Conservation (phyloP, 1,284 basidiomycete species). For the Malassezia globosa region DNA sequence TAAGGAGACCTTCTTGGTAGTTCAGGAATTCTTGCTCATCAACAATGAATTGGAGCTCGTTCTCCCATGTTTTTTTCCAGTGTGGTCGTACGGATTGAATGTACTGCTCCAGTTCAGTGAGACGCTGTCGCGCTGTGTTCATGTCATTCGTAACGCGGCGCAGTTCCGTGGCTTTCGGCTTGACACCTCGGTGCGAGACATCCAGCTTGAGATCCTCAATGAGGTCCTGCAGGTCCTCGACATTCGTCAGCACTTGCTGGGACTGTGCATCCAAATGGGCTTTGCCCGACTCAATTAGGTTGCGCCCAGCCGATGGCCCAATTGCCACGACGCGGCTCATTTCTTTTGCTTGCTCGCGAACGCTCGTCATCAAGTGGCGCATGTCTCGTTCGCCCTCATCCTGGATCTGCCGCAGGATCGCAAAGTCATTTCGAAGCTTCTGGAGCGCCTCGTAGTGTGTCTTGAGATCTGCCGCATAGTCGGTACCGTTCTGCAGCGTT, state of each 20-base stretch:
- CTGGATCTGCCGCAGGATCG: conserved; percentile 84
- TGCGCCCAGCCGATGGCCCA: conserved; percentile 72
- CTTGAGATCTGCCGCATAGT: conserved; percentile 56
- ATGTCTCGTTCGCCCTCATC: conserved; percentile 82
- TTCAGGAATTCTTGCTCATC: conserved; percentile 89
- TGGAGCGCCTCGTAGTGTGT: conserved; percentile 89
- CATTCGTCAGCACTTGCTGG: conserved; percentile 77
- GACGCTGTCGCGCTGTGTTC: conserved; percentile 58
- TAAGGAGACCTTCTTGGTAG: conserved; percentile 42
- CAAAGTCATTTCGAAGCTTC: conserved; percentile 79
- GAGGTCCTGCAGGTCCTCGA: conserved; percentile 85
- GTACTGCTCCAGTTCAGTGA: conserved; percentile 69
- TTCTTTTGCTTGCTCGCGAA: conserved; percentile 69
- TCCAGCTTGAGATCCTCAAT: conserved; percentile 84
- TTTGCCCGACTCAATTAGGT: conserved; percentile 83
- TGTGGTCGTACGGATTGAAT: conserved; percentile 81
- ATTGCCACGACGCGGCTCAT: conserved; percentile 56
- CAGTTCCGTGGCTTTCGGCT: conserved; percentile 65
- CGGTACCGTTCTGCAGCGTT: neutral
- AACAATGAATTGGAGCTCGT: conserved; percentile 87
- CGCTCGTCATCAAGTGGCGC: conserved; percentile 64
- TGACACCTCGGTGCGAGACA: conserved; percentile 75
- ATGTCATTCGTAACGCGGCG: conserved; percentile 66
- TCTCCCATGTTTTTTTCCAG: conserved; percentile 98
- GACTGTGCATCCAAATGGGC: conserved; percentile 73